phyloP scores from a whole-genome alignment of 2,329 filamentous ascomycete genomes.

The Hypoxylon sp. region DNA sequence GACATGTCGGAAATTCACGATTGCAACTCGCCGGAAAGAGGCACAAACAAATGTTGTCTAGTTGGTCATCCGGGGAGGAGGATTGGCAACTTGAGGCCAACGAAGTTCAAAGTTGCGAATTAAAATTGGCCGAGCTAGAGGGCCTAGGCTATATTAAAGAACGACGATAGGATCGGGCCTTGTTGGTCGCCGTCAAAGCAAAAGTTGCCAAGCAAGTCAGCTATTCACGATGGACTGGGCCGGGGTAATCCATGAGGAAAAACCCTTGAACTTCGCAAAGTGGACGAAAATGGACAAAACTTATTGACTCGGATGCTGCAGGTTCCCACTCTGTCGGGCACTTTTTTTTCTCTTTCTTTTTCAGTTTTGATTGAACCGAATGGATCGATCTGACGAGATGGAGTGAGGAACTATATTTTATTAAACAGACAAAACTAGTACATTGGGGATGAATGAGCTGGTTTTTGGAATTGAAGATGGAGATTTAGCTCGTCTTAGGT shows the following conservation, averaged over 20 bases:
- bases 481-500: neutral
- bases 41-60: slow-evolving; percentile 16
- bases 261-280: slow-evolving; percentile 17
- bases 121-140: slow-evolving; percentile 1
- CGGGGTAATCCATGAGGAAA: slow-evolving; percentile 35
- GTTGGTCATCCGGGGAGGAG: slow-evolving; percentile 28
- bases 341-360: neutral
- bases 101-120: slow-evolving; percentile 3
- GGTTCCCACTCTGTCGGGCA: slow-evolving; percentile 30
- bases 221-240: slow-evolving; percentile 34
- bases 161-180: slow-evolving; percentile 19
- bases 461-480: neutral
- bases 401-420: too few species aligned
- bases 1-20: slow-evolving; percentile 39
- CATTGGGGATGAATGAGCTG: slow-evolving; percentile 1
- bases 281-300: slow-evolving; percentile 28
- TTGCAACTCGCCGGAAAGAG: slow-evolving; percentile 38
- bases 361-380: slow-evolving; percentile 10
- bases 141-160: slow-evolving; percentile 9
- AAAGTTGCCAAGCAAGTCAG: slow-evolving; percentile 29
- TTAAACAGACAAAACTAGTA: neutral
- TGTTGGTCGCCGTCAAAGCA: slow-evolving; percentile 25
- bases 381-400: slow-evolving; percentile 15
- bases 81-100: slow-evolving; percentile 8
- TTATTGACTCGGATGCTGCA: slow-evolving; percentile 32